Evolutionary conservation across 352 stramenopile genomes (phyloP).

Genomic region (Thalassiosira hispida): DNA sequence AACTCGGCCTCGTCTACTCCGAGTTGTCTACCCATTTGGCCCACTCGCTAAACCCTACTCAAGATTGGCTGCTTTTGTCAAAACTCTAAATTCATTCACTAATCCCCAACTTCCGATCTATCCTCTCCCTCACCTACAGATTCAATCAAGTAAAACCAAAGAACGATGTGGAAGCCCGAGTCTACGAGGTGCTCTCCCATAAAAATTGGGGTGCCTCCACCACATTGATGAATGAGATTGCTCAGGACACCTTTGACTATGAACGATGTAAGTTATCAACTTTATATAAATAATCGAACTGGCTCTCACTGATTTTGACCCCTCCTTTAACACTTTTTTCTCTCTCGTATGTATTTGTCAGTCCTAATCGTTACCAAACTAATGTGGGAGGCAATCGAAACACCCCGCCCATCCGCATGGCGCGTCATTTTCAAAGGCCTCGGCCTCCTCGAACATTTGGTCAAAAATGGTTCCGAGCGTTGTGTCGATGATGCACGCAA

Average conservation of each 20-base stretch:
- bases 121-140: conserved; percentile 26
- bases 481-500: conserved; percentile 95
- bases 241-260: conserved; percentile 95
- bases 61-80: too few relatives aligned
- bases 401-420: conserved; percentile 91
- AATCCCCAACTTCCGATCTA: conserved; percentile 9
- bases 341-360: conserved; percentile 12
- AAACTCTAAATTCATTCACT: too few relatives aligned
- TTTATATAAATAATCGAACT: too few relatives aligned
- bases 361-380: conserved; percentile 82
- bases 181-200: conserved; percentile 96
- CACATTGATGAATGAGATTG: conserved; percentile 97
- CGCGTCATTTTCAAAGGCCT: conserved; percentile 95
- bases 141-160: conserved; percentile 86
- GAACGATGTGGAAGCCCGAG: conserved; percentile 77
- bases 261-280: conserved; percentile 69
- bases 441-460: conserved; percentile 95
- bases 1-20: too few relatives aligned
- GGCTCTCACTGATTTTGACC: conserved; percentile 3
- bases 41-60: too few relatives aligned
- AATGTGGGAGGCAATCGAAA: conserved; percentile 93
- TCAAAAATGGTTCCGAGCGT: conserved; percentile 97
- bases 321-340: neutral
- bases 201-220: conserved; percentile 99
- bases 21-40: too few relatives aligned